These are phyloP conservation scores for Rhizophora mangle DNA, from an alignment of 345 rosid species.

Conservation along the genomic window DNA sequence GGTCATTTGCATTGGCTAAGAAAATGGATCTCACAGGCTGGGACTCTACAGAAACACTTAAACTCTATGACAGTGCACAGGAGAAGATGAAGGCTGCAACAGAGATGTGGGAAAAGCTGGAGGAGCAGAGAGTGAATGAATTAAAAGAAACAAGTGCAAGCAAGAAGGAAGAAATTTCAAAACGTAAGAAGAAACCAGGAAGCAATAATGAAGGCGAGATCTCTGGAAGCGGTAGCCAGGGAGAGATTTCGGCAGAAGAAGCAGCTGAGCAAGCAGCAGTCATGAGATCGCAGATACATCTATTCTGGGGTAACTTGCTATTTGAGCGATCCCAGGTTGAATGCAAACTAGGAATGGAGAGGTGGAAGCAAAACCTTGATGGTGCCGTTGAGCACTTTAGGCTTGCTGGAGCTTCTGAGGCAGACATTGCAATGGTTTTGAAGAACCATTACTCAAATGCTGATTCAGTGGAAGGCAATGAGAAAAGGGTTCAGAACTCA, in stretches of 20 bases:
- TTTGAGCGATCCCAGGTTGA: constrained; percentile 98
- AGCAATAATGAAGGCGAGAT: constrained; percentile 45
- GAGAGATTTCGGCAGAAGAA: constrained; percentile 65
- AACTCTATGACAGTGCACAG: constrained; percentile 78
- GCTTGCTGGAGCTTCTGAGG: constrained; percentile 92
- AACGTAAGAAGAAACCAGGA: constrained; percentile 74
- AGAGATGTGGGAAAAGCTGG: constrained; percentile 95
- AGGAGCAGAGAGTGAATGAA: constrained; percentile 69
- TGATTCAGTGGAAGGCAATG: constrained; percentile 44
- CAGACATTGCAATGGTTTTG: constrained; percentile 67
- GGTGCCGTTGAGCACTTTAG: constrained; percentile 78
- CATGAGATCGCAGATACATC: constrained; percentile 97
- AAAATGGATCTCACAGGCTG: constrained; percentile 71
- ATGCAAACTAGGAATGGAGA: constrained; percentile 66
- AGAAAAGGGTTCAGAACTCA: constrained; percentile 34
- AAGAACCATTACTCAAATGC: constrained; percentile 86
- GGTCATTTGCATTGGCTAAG: constrained; percentile 81
- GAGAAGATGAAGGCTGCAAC: constrained; percentile 94
- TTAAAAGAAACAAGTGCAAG: constrained; percentile 59
- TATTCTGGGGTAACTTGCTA: constrained; percentile 97
- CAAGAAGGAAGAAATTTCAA: constrained; percentile 73
- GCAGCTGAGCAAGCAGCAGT: constrained; percentile 95
- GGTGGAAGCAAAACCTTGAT: constrained; percentile 80
- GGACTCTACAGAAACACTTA: constrained; percentile 72
- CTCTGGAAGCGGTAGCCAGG: constrained; percentile 32